Conservation (phyloP, 345 rosid genomes). For the Salix dunnii region DNA sequence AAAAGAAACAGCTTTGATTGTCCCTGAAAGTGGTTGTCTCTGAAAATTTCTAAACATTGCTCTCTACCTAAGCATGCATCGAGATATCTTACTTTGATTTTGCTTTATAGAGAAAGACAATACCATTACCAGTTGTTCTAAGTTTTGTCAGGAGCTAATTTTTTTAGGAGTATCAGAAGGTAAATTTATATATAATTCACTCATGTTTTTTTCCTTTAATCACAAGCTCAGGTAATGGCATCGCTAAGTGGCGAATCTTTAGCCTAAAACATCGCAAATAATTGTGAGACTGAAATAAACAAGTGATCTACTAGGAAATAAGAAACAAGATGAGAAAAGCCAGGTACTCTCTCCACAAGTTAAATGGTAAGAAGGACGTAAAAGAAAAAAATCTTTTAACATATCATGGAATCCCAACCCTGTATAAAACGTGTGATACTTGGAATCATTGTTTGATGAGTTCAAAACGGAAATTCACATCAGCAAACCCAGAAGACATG, state of each 20-base stretch:
- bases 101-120: neutral
- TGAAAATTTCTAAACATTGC: neutral
- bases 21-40: neutral
- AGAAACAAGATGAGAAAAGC: neutral
- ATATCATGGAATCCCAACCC: neutral
- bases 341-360: neutral
- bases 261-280: no score
- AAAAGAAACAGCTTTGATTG: neutral
- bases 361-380: neutral
- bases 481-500: neutral
- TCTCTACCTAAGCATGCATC: neutral
- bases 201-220: neutral
- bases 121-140: neutral
- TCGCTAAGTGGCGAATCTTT: no score
- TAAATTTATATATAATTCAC: neutral
- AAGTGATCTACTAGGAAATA: neutral
- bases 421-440: neutral
- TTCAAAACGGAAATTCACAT: neutral
- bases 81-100: neutral
- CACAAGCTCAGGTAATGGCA: neutral
- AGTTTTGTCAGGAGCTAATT: neutral
- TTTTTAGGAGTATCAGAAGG: neutral
- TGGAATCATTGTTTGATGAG: neutral
- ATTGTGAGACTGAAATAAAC: neutral
- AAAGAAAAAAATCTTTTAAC: neutral